These are phyloP conservation scores for Vaccinium corymbosum DNA, from an alignment of 148 eudicot species.

Conservation along the genomic window DNA sequence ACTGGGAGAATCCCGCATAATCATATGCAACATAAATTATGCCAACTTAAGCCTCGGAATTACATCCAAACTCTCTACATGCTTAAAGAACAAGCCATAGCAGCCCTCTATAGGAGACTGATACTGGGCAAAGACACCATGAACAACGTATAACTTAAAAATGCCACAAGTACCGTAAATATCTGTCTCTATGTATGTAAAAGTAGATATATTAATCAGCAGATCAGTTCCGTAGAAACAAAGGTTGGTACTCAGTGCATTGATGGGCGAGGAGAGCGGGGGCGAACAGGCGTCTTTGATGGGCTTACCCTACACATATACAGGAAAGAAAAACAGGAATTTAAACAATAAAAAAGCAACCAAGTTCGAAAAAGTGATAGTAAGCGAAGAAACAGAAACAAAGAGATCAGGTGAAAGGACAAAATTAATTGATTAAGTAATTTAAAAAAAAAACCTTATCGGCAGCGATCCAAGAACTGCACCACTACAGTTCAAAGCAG, in stretches of 20 bases:
- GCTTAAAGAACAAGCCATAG: constrained; percentile 10
- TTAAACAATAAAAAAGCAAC: neutral
- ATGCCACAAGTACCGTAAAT: constrained; percentile 29
- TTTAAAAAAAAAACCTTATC: constrained; percentile 45
- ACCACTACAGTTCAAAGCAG: constrained; percentile 75
- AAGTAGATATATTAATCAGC: constrained; percentile 17
- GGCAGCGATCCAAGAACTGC: constrained; percentile 59
- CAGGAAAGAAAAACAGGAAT: neutral
- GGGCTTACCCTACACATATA: constrained; percentile 70
- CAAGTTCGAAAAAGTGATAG: neutral
- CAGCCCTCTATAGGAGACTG: constrained; percentile 14
- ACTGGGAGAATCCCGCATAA: constrained; percentile 18
- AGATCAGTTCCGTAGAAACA: constrained; percentile 14
- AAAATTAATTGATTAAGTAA: neutral
- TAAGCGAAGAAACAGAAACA: neutral
- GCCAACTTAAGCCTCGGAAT: constrained; percentile 13
- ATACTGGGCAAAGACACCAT: constrained; percentile 23
- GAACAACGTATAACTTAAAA: neutral
- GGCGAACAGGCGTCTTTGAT: constrained; percentile 88
- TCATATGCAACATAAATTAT: constrained; percentile 9
- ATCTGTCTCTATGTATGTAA: constrained; percentile 20
- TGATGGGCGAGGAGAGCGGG: constrained; percentile 47
- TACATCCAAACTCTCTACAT: constrained; percentile 24
- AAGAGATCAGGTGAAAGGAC: neutral
- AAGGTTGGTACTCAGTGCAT: constrained; percentile 32